Evolutionary conservation across 306 rosid species (phyloP), one percentile per base, ranked within the genome.

Genomic region (Oxytropis ochrocephala): DNA sequence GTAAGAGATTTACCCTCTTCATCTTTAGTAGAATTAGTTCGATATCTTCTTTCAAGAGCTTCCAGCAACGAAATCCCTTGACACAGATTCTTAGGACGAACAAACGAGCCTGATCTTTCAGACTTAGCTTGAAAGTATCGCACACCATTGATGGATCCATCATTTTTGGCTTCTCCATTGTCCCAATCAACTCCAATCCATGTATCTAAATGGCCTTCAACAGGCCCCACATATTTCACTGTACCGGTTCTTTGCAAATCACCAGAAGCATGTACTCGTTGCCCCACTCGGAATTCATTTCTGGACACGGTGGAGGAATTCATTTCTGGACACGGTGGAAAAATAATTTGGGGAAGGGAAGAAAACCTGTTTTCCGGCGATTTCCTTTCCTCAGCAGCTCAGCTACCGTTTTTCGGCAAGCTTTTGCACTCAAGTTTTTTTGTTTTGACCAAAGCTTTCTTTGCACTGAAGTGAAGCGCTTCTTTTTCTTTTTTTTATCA

Each of bases 151-250:
- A 87, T 39, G 78, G 96, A 82, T 18, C 99, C 99, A 69, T 91
- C 97, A 38, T 94, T 90, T 79, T 87, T 94, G 54, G 87, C 95
- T 16, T 85, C 88, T 66, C 81, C 84, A 47, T 77, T 77, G 78
- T 94, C 97, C 98, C 97, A 94, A 55, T 90, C 96, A 66, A 94
- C 96, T 75, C 98, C 97, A 47, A 90, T 75, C 97, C 97, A 94
- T 50, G 70, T 62, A 52, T 91, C 88, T 0, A 89, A 79, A 75
- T 90, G 75, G 54, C 97, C 91, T 62, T 88, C 82, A 17, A 94
- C 75, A 32, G 88, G 76, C 24, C 97, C 98, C 2, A 88, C 50
- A 63, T 87, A 94, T 75, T 75, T 78, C n/a, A 87, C 98, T 1
- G 90, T 79, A 1, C 98, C 96, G 24, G 80, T 85, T 76, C 98